Evolutionary conservation across 306 rosid species (phyloP).

Genomic region (Rubus idaeus): DNA sequence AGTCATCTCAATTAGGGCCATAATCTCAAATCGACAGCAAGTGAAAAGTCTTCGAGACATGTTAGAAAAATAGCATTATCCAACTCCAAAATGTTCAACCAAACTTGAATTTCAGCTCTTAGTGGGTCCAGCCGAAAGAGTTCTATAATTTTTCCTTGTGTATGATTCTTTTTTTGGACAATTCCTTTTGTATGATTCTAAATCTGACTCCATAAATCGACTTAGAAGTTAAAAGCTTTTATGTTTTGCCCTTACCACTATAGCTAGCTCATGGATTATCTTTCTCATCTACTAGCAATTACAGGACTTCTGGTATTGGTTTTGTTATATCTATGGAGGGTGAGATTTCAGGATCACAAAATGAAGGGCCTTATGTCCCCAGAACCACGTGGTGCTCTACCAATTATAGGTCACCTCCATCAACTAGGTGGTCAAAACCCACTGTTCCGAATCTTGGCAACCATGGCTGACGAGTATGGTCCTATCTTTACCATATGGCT

Average conservation of each 20-base stretch:
- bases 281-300: constrained; percentile 23
- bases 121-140: too few relatives aligned
- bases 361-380: constrained; percentile 34
- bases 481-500: constrained; percentile 46
- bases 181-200: too few relatives aligned
- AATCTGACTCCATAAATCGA: too few relatives aligned
- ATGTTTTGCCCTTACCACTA: not conserved
- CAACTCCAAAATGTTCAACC: too few relatives aligned
- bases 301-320: constrained; percentile 11
- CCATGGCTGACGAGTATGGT: constrained; percentile 49
- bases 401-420: constrained; percentile 61
- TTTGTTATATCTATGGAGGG: constrained; percentile 25
- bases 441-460: constrained; percentile 36
- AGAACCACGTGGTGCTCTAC: constrained; percentile 40
- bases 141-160: too few relatives aligned
- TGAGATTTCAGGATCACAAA: not conserved
- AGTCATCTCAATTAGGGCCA: too few relatives aligned
- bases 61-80: too few relatives aligned
- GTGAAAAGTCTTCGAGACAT: too few relatives aligned
- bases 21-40: too few relatives aligned
- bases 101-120: too few relatives aligned
- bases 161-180: too few relatives aligned
- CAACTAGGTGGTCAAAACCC: constrained; percentile 30
- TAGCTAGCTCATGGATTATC: constrained; percentile 30
- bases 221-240: too few relatives aligned